These are phyloP conservation scores for Dendrobium nobile DNA, from an alignment of 106 monocot species.

Conservation along the genomic window DNA sequence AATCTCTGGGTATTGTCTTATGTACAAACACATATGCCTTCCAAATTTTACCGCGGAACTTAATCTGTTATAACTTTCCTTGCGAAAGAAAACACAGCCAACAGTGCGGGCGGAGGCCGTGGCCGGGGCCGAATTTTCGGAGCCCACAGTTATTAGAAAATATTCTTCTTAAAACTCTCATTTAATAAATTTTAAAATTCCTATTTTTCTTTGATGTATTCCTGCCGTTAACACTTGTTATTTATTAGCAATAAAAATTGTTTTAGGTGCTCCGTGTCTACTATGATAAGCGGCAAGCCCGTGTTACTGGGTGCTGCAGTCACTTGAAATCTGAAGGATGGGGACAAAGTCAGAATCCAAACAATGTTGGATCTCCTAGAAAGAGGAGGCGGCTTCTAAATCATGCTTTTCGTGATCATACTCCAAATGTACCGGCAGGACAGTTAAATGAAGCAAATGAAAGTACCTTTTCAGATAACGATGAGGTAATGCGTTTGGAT, in stretches of 20 bases:
- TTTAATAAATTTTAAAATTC: not conserved
- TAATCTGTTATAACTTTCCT: no score
- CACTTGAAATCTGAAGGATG: conserved; percentile 12
- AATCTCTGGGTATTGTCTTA: no score
- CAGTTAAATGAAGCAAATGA: conserved; percentile 13
- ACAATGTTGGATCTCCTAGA: conserved; percentile 5
- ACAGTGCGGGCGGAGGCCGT: no score
- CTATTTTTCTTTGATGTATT: not conserved
- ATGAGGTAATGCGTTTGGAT: conserved; percentile 10
- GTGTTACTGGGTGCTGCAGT: conserved; percentile 6
- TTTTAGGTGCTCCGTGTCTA: conserved; percentile 68
- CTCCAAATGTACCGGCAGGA: conserved; percentile 4
- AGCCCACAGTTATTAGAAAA: not conserved
- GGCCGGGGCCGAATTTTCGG: no score
- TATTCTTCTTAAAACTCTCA: not conserved
- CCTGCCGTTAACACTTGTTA: not conserved
- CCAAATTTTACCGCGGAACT: no score
- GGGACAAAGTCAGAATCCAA: conserved; percentile 2
- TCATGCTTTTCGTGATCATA: conserved; percentile 2
- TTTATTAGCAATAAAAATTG: not conserved
- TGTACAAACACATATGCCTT: no score
- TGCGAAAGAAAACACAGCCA: no score
- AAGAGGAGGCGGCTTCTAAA: conserved; percentile 42
- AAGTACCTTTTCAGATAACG: conserved; percentile 1
- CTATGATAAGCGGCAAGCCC: conserved; percentile 34